Evolutionary conservation across 169 alveolate species (phyloP), one percentile per base, ranked within the genome.

Genomic region (Plasmodium vinckei): DNA sequence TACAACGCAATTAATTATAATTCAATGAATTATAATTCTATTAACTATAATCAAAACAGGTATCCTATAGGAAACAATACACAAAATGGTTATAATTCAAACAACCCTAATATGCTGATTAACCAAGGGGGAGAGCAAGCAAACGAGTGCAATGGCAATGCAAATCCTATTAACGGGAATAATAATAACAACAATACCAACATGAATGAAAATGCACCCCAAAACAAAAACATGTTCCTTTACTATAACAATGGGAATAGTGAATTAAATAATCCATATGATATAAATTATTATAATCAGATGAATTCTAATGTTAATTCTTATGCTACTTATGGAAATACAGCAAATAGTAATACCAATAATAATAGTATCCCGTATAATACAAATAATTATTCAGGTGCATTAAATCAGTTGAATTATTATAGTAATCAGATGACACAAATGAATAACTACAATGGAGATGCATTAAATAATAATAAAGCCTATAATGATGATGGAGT

Each of bases 241-340:
- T 72, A 72, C 17, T 72, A 72, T 61, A 51, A 39, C 12, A 75
- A n/a, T 25, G 68, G n/a, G 7, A 75, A 75, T 33, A 75, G 39
- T 13, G 69, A 63, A 47, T 17, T 75, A 39, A 75, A 47, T 54
- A 75, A 75, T 13, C 75, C 88, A 17, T 75, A 75, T 75, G 72
- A 75, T 33, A 19, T 75, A 27, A 75, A 64, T 69, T 75, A 47
- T 67, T 79, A 79, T 49, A 72, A 79, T 42, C 82, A 23, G 13
- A 19, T 79, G 9, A 79, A 69, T 69, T 65, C 89, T 21, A 79
- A 54, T 44, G 67, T 79, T 1, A 79, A 39, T 39, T 12, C 82
- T 1, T 79, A 17, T 59, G 82, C 82, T 51, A 15, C 57, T 17
- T 68, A 65, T 46, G 27, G 17, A 23, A 72, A 23, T 47, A 57